Base-by-base conservation (phyloP, 176 grass and related monocot genomes). In the Bothriochloa decipiens region DNA sequence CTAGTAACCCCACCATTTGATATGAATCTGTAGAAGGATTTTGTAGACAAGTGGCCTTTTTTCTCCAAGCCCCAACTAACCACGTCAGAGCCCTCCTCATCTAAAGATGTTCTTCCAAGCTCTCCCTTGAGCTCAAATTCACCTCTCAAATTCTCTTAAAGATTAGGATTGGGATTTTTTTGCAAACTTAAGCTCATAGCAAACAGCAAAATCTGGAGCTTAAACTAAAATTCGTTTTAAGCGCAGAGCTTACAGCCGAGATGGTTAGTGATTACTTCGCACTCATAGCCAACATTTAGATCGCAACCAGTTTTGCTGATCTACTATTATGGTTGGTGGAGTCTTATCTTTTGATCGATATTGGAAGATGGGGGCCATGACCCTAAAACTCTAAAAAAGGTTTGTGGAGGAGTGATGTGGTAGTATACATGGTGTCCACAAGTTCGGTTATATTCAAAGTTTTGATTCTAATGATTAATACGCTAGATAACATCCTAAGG, bases 401-500 rank as follows among this genome's bases (percentile, higher is more conserved):
- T 60, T 60, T 22, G 22, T 23, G 26, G 47, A 68, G 50, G 57
- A 67, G 16, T 74, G 77, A 74, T 17, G 25, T 62, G 20, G 26
- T 61, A 69, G 50, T 70, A 76, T 70, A 45, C 10, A 76, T 9
- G 39, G 5, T 52, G 29, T 3, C 36, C 79, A 50, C 20, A 28
- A 1, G 45, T 70, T 50, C 16, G 6, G 49, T 64, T 25, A 69
- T 17, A 76, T 41, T 39, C n/a, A 32, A 53, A 60, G 17, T 16
- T 9, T 28, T 52, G 41, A 22, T 46, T 32, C 66, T 89, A 35
- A 81, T 70, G 41, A 76, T 81, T 76, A 18, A 40, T 76, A 73
- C 18, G 5, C 2, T n/a, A 35, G 68, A 17, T 75, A 50, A 37
- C 45, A 20, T 66, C 52, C 8, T 70, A 81, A 35, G 25, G n/a